Conservation (phyloP, 2,329 filamentous ascomycete genomes). For the Teratosphaeria epicoccoides region DNA sequence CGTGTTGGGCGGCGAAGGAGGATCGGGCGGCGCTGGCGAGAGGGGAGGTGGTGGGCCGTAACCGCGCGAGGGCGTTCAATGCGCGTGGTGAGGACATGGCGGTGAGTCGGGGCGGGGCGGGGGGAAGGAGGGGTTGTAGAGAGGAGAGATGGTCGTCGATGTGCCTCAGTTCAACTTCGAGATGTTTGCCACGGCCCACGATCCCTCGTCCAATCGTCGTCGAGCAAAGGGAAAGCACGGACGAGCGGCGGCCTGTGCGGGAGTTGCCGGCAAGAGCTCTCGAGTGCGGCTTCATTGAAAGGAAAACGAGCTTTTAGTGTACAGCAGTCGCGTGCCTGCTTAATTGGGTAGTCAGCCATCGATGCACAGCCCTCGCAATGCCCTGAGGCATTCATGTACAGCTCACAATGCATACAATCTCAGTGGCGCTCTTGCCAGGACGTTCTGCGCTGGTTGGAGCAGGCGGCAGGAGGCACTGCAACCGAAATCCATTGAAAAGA, state of each 20-base stretch:
- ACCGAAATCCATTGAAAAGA: not conserved
- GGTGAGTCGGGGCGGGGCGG: constrained; percentile 1
- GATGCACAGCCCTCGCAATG: constrained; percentile 5
- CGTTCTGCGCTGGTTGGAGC: constrained; percentile 9
- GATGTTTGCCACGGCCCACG: not conserved
- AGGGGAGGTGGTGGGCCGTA: constrained; percentile 29
- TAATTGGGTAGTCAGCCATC: not conserved
- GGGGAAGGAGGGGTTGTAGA: no score
- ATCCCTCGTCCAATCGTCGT: not conserved
- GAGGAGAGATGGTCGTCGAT: not conserved
- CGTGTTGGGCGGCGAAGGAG: constrained; percentile 33
- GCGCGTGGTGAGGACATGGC: constrained; percentile 39
- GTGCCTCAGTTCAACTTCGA: not conserved
- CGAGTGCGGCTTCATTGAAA: not conserved
- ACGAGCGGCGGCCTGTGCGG: not conserved
- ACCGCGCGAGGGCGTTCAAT: constrained; percentile 38
- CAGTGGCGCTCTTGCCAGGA: constrained; percentile 11
- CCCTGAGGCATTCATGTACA: constrained; percentile 8
- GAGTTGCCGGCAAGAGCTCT: not conserved
- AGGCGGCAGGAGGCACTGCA: not conserved
- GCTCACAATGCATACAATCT: constrained; percentile 16
- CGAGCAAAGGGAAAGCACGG: not conserved
- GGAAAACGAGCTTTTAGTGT: not conserved
- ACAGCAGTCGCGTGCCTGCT: not conserved
- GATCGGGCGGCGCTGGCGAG: constrained; percentile 29